Evolutionary conservation across 176 grass and related monocot genomes (phyloP).

Genomic region (Hyparrhenia diplandra): DNA sequence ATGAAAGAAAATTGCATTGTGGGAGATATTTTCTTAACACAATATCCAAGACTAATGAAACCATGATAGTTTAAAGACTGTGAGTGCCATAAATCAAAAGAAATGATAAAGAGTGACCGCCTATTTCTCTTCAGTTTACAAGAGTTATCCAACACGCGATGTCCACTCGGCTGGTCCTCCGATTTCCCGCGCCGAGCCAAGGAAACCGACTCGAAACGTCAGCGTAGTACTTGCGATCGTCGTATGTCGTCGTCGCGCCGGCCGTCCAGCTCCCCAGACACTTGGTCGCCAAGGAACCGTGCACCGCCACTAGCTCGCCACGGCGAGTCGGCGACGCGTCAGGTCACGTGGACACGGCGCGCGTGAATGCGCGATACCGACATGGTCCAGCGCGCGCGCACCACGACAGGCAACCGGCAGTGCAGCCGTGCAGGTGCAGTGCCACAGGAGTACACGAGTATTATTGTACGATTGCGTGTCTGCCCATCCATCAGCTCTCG

Average conservation of each 20-base stretch:
- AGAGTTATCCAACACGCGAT: background rate
- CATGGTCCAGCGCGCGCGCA: background rate
- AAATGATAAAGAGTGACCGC: too few relatives aligned
- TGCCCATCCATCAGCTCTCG: background rate
- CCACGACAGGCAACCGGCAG: background rate
- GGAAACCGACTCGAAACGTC: background rate
- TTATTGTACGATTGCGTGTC: background rate
- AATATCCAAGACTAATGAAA: too few relatives aligned
- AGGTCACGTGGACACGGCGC: background rate
- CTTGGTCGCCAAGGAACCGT: background rate
- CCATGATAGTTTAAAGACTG: too few relatives aligned
- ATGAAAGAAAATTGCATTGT: too few relatives aligned
- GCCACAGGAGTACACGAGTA: too few relatives aligned
- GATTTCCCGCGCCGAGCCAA: background rate
- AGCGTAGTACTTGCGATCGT: background rate
- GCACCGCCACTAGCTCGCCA: background rate
- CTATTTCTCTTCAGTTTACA: background rate
- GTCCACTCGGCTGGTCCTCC: background rate
- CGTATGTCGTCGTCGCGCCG: background rate
- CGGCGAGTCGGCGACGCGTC: background rate
- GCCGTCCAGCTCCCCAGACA: background rate
- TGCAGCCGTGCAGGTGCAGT: too few relatives aligned
- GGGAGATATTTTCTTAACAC: too few relatives aligned
- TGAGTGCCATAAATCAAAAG: too few relatives aligned
- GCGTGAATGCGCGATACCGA: background rate